Percentiles rank a stretch among this genome's conserved stretches.
phyloP scores from a whole-genome alignment of 1,284 basidiomycete genomes.

The Tilletia setariae region DNA sequence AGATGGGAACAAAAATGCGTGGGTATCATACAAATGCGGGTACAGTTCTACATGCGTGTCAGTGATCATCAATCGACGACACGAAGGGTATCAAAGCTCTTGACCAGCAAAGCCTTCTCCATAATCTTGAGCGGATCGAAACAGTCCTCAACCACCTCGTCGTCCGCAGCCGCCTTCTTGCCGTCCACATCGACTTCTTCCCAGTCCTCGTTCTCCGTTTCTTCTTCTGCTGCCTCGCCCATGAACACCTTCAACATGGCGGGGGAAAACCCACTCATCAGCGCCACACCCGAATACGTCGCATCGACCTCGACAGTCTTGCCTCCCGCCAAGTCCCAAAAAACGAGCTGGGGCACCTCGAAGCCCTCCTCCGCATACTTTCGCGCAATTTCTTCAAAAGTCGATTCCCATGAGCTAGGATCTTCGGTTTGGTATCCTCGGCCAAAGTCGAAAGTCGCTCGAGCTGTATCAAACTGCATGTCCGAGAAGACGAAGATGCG shows the following conservation, averaged over 20 bases:
- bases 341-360: constrained; percentile 66
- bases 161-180: background rate
- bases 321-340: constrained; percentile 60
- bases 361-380: constrained; percentile 65
- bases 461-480: constrained; percentile 68
- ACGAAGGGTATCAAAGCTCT: constrained; percentile 56
- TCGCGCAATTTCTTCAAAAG: constrained; percentile 62
- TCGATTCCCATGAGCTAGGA: constrained; percentile 62
- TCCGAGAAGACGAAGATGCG: constrained; percentile 70
- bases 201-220: constrained; percentile 35
- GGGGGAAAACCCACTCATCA: constrained; percentile 68
- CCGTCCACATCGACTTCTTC: constrained; percentile 44
- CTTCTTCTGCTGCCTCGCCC: constrained; percentile 31
- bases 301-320: constrained; percentile 54
- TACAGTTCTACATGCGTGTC: too few relatives aligned
- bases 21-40: too few relatives aligned
- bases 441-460: background rate
- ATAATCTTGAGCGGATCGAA: constrained; percentile 60
- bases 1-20: too few relatives aligned
- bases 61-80: constrained; percentile 10
- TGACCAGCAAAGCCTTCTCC: constrained; percentile 61
- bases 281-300: constrained; percentile 63
- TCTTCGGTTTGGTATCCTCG: background rate
- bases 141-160: background rate
- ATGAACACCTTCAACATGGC: constrained; percentile 68